Conservation (phyloP, 305 asterid genomes). For the Fraxinus angustifolia region DNA sequence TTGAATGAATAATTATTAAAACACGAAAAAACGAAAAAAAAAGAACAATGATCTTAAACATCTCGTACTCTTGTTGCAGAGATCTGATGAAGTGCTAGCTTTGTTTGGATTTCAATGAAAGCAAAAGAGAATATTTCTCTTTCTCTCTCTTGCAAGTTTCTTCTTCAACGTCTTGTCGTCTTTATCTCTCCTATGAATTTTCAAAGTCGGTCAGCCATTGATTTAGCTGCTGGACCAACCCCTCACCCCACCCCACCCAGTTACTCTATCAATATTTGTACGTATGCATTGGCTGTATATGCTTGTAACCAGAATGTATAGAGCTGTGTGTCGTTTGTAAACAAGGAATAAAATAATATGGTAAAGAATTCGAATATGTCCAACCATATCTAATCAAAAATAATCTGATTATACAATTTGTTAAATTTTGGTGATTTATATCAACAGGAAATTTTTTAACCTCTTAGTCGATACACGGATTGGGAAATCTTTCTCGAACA, state of each 20-base stretch:
- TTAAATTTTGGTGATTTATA: background rate
- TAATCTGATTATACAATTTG: background rate
- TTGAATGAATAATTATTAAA: background rate
- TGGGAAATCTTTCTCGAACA: background rate
- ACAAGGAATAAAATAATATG: background rate
- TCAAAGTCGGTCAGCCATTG: slow-evolving; percentile 80
- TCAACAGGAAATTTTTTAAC: background rate
- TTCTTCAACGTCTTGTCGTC: slow-evolving; percentile 8
- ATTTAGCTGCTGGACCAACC: slow-evolving; percentile 46
- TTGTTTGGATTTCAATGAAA: slow-evolving; percentile 49
- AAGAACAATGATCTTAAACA: background rate
- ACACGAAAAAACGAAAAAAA: slow-evolving; percentile 22
- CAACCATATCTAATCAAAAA: background rate
- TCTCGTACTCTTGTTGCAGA: slow-evolving; percentile 22
- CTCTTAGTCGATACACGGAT: background rate
- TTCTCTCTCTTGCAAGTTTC: slow-evolving; percentile 14
- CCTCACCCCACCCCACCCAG: background rate
- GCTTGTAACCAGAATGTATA: slow-evolving; percentile 78
- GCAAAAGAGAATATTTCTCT: slow-evolving; percentile 48
- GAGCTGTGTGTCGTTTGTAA: slow-evolving; percentile 69
- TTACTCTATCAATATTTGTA: slow-evolving; percentile 26
- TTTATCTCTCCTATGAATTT: slow-evolving; percentile 26
- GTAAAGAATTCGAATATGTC: background rate
- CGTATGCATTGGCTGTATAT: slow-evolving; percentile 72
- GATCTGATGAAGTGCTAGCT: slow-evolving; percentile 25